Percentiles rank a stretch among this genome's conserved stretches.
These are phyloP conservation scores for Clarireedia homoeocarpa DNA, from an alignment of 2,329 filamentous ascomycete species.

Conservation along the genomic window DNA sequence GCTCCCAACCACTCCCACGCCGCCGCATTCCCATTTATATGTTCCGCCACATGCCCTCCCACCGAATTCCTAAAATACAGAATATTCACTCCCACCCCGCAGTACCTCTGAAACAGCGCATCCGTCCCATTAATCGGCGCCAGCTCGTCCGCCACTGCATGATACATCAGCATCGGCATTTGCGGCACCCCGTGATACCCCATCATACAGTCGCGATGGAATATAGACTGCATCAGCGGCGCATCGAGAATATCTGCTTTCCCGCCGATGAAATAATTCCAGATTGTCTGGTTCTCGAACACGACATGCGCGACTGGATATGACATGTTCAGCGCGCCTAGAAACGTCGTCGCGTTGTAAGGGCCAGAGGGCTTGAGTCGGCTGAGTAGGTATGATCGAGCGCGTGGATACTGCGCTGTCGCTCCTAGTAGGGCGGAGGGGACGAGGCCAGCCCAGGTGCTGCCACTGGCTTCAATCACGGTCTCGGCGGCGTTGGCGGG, in stretches of 20 bases:
- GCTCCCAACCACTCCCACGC: not conserved
- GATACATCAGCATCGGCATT: slow-evolving; percentile 44
- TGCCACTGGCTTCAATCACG: slow-evolving; percentile 30
- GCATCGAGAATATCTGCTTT: slow-evolving; percentile 14
- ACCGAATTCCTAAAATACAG: slow-evolving; percentile 37
- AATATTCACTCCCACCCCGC: slow-evolving; percentile 34
- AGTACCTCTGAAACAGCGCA: slow-evolving; percentile 35
- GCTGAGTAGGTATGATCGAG: slow-evolving; percentile 2
- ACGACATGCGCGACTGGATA: slow-evolving; percentile 20
- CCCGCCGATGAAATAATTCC: slow-evolving; percentile 35
- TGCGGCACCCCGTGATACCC: slow-evolving; percentile 34
- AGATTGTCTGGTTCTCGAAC: slow-evolving; percentile 32
- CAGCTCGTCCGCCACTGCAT: slow-evolving; percentile 40
- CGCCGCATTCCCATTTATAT: not conserved
- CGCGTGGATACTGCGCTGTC: slow-evolving; percentile 8
- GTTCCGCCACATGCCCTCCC: slow-evolving; percentile 32
- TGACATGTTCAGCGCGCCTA: slow-evolving; percentile 24
- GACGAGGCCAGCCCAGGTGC: slow-evolving; percentile 25
- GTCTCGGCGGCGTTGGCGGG: slow-evolving; percentile 35
- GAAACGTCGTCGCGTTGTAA: slow-evolving; percentile 31
- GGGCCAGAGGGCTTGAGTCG: slow-evolving; percentile 13
- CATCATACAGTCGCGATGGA: slow-evolving; percentile 11
- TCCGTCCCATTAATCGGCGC: slow-evolving; percentile 38
- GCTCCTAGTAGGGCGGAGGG: not conserved
- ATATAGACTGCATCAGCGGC: slow-evolving; percentile 6